These are phyloP conservation scores for Castanopsis chinensis DNA, from an alignment of 306 rosid genomes.

Conservation along the genomic window DNA sequence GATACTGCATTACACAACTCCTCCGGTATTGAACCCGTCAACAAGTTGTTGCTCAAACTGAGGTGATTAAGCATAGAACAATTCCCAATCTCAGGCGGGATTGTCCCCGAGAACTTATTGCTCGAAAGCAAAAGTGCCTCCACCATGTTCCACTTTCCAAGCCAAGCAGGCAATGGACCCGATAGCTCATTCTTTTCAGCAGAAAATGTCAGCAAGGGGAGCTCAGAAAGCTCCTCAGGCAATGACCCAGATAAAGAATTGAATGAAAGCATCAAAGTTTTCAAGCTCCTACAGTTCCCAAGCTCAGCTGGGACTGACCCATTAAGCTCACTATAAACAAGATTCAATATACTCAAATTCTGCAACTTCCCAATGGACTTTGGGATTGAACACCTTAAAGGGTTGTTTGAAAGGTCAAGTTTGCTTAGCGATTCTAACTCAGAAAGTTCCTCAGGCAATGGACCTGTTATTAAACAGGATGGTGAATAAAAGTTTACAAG, in stretches of 20 bases:
- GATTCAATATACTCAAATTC: constrained; percentile 50
- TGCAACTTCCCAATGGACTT: constrained; percentile 67
- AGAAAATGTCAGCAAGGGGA: constrained; percentile 65
- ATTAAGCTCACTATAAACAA: constrained; percentile 64
- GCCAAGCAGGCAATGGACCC: constrained; percentile 83
- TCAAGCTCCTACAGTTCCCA: constrained; percentile 64
- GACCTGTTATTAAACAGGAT: constrained; percentile 74
- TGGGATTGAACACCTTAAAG: constrained; percentile 80
- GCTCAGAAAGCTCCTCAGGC: constrained; percentile 83
- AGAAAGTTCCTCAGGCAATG: constrained; percentile 75
- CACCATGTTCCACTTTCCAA: constrained; percentile 65
- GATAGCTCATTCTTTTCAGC: constrained; percentile 82
- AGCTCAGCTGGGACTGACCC: constrained; percentile 85
- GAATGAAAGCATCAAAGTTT: constrained; percentile 69
- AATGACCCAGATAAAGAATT: constrained; percentile 76
- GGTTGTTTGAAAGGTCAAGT: constrained; percentile 87
- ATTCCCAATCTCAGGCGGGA: constrained; percentile 88
- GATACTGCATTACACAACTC: constrained; percentile 76
- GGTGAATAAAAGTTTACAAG: constrained; percentile 58
- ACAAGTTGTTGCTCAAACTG: constrained; percentile 65
- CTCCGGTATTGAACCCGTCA: constrained; percentile 68
- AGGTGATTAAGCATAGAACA: constrained; percentile 67
- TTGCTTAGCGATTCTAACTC: constrained; percentile 51
- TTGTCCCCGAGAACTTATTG: constrained; percentile 62
- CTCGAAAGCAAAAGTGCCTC: constrained; percentile 60